phyloP scores from a whole-genome alignment of 805 yeast species.

The Candida anglica region DNA sequence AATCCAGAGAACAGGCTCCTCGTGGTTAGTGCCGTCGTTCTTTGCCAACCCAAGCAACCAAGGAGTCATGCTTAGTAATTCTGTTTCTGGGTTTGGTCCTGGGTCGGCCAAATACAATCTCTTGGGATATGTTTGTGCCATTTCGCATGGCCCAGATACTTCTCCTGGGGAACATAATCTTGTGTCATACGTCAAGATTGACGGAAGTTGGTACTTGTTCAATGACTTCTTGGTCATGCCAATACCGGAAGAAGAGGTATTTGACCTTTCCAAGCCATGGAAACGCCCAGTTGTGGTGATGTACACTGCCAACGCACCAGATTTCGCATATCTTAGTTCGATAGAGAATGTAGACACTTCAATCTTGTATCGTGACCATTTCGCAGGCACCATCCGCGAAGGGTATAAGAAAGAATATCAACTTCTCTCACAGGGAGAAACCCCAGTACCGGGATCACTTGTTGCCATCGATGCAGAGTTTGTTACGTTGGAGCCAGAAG shows the following conservation, averaged over 20 bases:
- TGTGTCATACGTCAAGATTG: conserved; percentile 54
- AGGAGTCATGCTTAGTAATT: neutral
- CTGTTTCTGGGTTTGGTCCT: neutral
- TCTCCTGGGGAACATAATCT: conserved; percentile 48
- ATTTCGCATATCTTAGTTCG: neutral
- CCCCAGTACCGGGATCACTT: conserved; percentile 69
- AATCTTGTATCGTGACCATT: conserved; percentile 70
- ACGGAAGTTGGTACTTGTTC: conserved; percentile 71
- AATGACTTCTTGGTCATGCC: conserved; percentile 87
- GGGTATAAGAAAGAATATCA: conserved; percentile 59
- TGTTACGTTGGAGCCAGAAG: conserved; percentile 76
- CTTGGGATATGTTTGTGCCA: conserved; percentile 67
- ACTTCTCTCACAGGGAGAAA: conserved; percentile 62
- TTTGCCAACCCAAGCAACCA: conserved; percentile 20
- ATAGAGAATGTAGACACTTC: conserved; percentile 50
- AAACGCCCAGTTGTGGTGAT: conserved; percentile 73
- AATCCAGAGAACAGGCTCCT: conserved; percentile 43
- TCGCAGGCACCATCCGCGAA: conserved; percentile 63
- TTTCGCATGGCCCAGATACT: conserved; percentile 42
- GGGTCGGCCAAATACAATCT: conserved; percentile 43
- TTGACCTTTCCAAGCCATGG: conserved; percentile 72
- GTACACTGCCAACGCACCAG: conserved; percentile 29
- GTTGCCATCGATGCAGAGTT: conserved; percentile 98
- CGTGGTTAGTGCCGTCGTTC: conserved; percentile 64
- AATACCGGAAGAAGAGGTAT: conserved; percentile 71